Evolutionary conservation across 768 basidiomycete species (phyloP), one percentile per base, ranked within the genome.

Genomic region (Lactarius hengduanensis): DNA sequence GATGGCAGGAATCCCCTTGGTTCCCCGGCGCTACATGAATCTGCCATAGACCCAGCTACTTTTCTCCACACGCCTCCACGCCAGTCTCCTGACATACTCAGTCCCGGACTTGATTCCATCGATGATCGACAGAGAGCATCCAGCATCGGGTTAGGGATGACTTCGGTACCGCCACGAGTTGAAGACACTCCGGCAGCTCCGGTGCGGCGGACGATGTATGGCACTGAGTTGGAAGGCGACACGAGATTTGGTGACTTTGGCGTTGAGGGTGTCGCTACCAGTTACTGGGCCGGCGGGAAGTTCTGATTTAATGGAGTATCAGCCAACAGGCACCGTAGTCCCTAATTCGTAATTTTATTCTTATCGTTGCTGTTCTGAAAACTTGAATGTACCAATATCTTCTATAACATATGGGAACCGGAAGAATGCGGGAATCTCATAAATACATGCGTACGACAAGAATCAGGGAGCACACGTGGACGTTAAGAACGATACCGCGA

Each of bases 201-300:
- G 4, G 80, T 82, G 69, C 85, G 83, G 72, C 83, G 86, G 66
- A 92, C 91, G 6, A 90, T 92, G 87, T 92, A 91, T 74, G 91
- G 91, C 9, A 92, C 91, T 0, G 91, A 92, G 76, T 77, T 91
- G 53, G 90, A 91, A n/a, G 79, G 79, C 38, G 90, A 92, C 72
- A 87, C 88, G n/a, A 84, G 91, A 59, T 93, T 93, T 73, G 91
- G 91, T 6, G 91, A 92, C 76, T 92, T 92, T 73, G 91, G 91
- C 45, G 80, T 90, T 30, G 87, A 90, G 72, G 88, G 90, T 15
- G 85, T 91, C 64, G 88, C 88, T n/a, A 83, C 82, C 57, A 83
- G 84, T 7, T 91, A 88, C 72, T 91, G 90, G 89, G 75, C 83
- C 0, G 80, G 81, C 54, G 81, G 80, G 59, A 77, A 78, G 61